phyloP scores from a whole-genome alignment of 345 rosid species.

The Populus simonii region DNA sequence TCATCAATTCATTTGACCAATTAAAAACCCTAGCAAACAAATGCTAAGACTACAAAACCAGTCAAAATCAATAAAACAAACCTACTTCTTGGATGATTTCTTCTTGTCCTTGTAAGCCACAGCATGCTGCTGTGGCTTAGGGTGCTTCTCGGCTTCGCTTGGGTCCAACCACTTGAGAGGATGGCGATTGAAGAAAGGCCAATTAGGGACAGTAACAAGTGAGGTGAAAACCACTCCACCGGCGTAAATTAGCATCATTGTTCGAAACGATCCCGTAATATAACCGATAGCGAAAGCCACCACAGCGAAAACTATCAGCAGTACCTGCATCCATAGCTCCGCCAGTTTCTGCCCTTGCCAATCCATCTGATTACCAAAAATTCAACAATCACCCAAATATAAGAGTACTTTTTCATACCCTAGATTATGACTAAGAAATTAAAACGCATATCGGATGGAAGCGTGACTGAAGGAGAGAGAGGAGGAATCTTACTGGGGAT shows the following conservation, averaged over 20 bases:
- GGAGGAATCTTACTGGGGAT: neutral
- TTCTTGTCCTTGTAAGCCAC: constrained; percentile 49
- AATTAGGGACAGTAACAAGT: constrained; percentile 72
- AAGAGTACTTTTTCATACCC: neutral
- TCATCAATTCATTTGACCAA: neutral
- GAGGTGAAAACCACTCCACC: constrained; percentile 74
- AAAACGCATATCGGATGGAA: neutral
- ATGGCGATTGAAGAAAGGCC: constrained; percentile 82
- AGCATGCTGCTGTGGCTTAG: constrained; percentile 54
- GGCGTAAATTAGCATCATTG: constrained; percentile 67
- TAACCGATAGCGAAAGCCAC: constrained; percentile 55
- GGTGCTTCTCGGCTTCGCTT: constrained; percentile 71
- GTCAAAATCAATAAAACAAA: constrained; percentile 5
- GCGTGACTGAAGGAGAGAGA: neutral
- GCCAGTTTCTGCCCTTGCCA: constrained; percentile 97
- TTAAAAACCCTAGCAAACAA: neutral
- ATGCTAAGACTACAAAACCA: neutral
- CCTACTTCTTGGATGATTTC: constrained; percentile 61
- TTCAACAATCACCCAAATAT: neutral
- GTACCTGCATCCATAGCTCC: constrained; percentile 87
- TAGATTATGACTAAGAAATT: neutral
- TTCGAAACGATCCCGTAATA: constrained; percentile 59
- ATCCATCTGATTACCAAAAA: constrained; percentile 50
- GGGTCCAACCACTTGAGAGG: constrained; percentile 87
- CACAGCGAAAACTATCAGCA: constrained; percentile 62